Base-by-base conservation (phyloP, 805 yeast genomes). In the Candida ulmi region DNA sequence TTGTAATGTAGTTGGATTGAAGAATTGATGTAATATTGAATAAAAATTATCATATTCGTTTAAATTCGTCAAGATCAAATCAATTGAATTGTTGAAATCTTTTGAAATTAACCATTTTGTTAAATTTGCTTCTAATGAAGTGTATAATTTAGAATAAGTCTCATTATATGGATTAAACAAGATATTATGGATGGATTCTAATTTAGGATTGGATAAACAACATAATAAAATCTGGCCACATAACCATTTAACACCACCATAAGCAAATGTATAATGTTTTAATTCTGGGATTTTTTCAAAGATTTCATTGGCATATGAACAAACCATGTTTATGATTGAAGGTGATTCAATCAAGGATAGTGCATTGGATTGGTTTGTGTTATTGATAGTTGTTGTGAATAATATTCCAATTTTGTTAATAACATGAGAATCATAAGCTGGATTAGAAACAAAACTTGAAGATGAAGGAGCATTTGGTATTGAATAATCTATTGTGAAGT, bases 211-310 rank as follows among this genome's bases (percentile, higher is more conserved):
- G 1, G 42, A 25, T 13, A 38, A 26, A 7, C 42, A 40, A 37
- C 41, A 43, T 26, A 43, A 38, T 11, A 43, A 26, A 6, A 43
- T 40, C 30, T 43, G 46, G 4, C 46, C 46, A 16, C 42, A 42
- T 29, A 43, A 30, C 46, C 46, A 43, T 35, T 43, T 43, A 7
- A 40, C 44, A 32, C 46, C 46, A 33, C 46, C 46, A 30, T 37
- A 40, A 8, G 46, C 46, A 36, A 43, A 43, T 4, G 46, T 37
- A 33, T 32, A 43, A 23, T 38, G 41, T 32, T 40, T 33, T 19
- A 43, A 40, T 13, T 43, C 41, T 6, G 46, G 46, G 21, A 43
- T 38, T 24, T 38, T 39, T 24, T 43, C 46, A 23, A 43, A 43
- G 11, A 43, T 26, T 12, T 33, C 41, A 33, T 43, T 43, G 3